Base-by-base conservation (phyloP, 202 grass and related monocot species). In the Schoenoplectus tabernaemontani region DNA sequence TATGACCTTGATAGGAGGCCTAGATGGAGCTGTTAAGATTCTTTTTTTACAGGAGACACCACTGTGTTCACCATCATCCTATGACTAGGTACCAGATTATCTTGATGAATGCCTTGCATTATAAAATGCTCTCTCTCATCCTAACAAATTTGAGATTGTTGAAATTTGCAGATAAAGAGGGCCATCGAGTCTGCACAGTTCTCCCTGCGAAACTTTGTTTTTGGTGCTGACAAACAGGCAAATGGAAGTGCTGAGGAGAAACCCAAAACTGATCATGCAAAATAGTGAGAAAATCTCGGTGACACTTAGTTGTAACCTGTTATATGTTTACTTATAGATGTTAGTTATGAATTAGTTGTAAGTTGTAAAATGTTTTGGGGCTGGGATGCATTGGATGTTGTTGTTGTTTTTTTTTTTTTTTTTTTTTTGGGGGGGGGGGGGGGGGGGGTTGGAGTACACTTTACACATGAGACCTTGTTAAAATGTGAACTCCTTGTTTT, bases 101-200 rank as follows among this genome's bases (percentile, higher is more conserved):
- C 32, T 39, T 66, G 28, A 62, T 62, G 34, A 65, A 66, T 66
- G 19, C 63, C 33, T 66, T 65, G 66, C 22, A 26, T 28, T 24
- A 10, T 1, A 7, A 9, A 65, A 38, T 10, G 38, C 1, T 19
- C 4, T 7, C 39, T 47, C 12, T 48, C 6, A 6, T 50, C 0
- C 20, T 28, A 48, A 72, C 11, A 24, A 72, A 17, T 50, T 22
- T 1, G 15, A 65, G 33, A 50, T 77, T 38, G 26, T 36, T 42
- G 38, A 79, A 39, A 1, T 38, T 67, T 78, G 77, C 86, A 93
- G 91, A 81, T 93, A 64, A 85, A 84, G 81, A 81, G 44, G 34
- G 86, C 78, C 43, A 85, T 85, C 22, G 65, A 88, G 61, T 86
- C 84, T 2, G 77, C 57, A 42, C 0, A 56, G 16, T 58, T 81